Conservation (phyloP, 1,284 basidiomycete species). For the Sparassis latifolia region DNA sequence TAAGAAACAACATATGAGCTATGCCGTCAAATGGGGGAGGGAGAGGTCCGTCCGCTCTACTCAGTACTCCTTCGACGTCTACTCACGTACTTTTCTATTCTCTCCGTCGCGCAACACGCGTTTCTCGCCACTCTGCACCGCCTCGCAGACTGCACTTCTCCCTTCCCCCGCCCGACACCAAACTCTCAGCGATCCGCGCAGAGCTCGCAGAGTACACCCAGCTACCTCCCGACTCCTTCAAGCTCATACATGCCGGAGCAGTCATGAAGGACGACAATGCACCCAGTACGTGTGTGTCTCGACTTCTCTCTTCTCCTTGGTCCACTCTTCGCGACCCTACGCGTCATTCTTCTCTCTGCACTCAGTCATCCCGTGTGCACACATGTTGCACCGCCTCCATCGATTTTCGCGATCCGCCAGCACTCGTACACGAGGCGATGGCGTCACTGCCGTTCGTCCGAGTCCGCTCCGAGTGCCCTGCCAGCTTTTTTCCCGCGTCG, state of each 20-base stretch:
- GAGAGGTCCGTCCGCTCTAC: slow-evolving; percentile 34
- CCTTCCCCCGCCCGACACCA: slow-evolving; percentile 48
- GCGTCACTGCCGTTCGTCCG: too few species aligned
- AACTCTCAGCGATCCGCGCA: slow-evolving; percentile 46
- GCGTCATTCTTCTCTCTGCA: too few species aligned
- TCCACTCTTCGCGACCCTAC: too few species aligned
- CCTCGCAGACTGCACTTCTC: slow-evolving; percentile 44
- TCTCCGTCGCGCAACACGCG: slow-evolving; percentile 2
- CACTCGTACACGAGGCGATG: too few species aligned
- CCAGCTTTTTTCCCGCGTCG: too few species aligned
- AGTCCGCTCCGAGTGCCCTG: too few species aligned
- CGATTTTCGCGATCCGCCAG: background rate
- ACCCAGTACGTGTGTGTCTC: slow-evolving; percentile 58
- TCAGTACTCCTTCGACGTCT: slow-evolving; percentile 1
- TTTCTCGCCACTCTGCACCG: slow-evolving; percentile 1
- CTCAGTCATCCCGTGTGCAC: background rate
- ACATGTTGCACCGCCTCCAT: background rate
- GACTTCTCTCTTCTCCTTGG: slow-evolving; percentile 1
- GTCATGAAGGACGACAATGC: slow-evolving; percentile 74
- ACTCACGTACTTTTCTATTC: slow-evolving; percentile 4
- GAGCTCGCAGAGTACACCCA: slow-evolving; percentile 60
- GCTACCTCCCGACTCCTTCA: slow-evolving; percentile 57
- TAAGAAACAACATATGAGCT: slow-evolving; percentile 31
- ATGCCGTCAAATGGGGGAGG: slow-evolving; percentile 60
- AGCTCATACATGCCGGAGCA: slow-evolving; percentile 73